Base-by-base conservation (phyloP, 1,139 yeast species). In the Debaryomyces udenii region DNA sequence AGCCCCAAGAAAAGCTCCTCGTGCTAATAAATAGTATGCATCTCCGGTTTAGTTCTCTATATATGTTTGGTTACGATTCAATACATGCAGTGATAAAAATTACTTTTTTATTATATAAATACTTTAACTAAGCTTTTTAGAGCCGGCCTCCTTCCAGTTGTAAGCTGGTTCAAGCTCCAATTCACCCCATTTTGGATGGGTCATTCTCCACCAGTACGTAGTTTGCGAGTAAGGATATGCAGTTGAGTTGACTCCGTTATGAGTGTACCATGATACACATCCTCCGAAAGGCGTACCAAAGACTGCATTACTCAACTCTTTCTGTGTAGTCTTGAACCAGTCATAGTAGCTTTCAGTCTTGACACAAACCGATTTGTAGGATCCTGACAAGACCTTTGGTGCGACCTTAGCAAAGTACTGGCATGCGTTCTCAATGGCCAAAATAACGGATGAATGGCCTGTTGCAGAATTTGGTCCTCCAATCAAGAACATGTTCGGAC, bases 381-480 rank as follows among this genome's bases (percentile, higher is more conserved):
- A 53, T 2, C 72, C 74, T 22, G 59, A 49, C 31, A 71, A 43
- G 17, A 71, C 54, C 29, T 60, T 61, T 11, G 51, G 47, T 2
- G 66, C 59, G 13, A 67, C 55, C 29, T 54, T 56, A 2, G 46
- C 33, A 33, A 60, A 56, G 43, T 55, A 69, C 6, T 48, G 52
- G 40, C 66, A 57, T 4, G 62, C 64, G 50, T 68, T 69, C 49
- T 71, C 76, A 43, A 68, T 62, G 16, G 75, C 73, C 49, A 67
- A 55, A 4, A 70, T 69, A 39, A 69, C 75, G 1, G 76, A 69
- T 0, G 73, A 59, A 46, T 71, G 76, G 4, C 77, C 77, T 10
- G 76, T 68, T 13, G 73, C 71, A 2, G 72, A 58, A 44, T 71
- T 71, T 20, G 77, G 76, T 3, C 77, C 77, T 3, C 62, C 71